Conservation (phyloP, 306 rosid species). For the Cotoneaster glaucophyllus region DNA sequence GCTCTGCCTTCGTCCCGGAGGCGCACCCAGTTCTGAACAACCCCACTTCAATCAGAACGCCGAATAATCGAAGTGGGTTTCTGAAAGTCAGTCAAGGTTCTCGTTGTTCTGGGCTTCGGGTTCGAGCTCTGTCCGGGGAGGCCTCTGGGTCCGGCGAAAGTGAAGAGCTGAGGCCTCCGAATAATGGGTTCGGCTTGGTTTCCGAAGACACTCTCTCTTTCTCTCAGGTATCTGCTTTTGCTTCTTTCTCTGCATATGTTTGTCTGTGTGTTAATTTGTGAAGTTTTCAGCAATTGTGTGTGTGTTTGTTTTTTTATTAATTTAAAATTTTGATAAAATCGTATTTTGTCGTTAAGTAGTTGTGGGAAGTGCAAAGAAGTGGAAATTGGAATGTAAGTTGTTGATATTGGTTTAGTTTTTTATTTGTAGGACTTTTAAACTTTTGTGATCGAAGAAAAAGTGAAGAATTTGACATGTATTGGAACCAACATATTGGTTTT, state of each 20-base stretch:
- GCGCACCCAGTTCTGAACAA: slow-evolving; percentile 4
- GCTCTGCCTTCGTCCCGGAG: slow-evolving; percentile 38
- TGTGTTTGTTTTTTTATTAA: background rate
- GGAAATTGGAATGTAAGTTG: background rate
- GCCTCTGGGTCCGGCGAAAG: slow-evolving; percentile 32
- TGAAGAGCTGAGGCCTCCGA: slow-evolving; percentile 33
- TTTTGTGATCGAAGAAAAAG: background rate
- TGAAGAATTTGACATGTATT: background rate
- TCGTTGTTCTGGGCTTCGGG: slow-evolving; percentile 22
- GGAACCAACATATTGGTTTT: background rate
- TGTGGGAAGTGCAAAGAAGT: background rate
- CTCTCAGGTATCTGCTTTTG: slow-evolving; percentile 28
- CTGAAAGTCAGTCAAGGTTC: slow-evolving; percentile 27
- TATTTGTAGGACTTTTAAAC: background rate
- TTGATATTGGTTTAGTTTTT: background rate
- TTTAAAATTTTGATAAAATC: background rate
- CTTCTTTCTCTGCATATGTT: background rate
- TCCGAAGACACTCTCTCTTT: slow-evolving; percentile 25
- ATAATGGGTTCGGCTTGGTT: slow-evolving; percentile 25
- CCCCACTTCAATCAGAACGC: slow-evolving; percentile 20
- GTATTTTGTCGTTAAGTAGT: background rate
- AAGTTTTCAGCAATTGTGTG: background rate
- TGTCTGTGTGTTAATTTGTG: background rate
- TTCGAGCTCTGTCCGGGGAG: slow-evolving; percentile 28
- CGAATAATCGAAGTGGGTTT: slow-evolving; percentile 29